phyloP scores from a whole-genome alignment of 257 asterid species.

The Scutellaria galericulata region DNA sequence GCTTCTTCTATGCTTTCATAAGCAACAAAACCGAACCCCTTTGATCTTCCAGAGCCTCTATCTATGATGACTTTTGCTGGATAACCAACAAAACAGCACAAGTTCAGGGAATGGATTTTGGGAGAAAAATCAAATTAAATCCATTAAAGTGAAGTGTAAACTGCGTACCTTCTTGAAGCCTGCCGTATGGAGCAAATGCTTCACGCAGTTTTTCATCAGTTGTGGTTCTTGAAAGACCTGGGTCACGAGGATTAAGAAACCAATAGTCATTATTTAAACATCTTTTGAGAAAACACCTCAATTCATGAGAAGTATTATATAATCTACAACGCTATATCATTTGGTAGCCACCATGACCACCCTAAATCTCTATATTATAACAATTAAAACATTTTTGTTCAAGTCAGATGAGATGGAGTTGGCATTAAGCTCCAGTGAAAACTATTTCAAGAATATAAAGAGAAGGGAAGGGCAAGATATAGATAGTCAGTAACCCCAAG shows the following conservation, averaged over 20 bases:
- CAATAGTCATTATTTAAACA: constrained; percentile 11
- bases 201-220: constrained; percentile 68
- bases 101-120: constrained; percentile 9
- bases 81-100: constrained; percentile 11
- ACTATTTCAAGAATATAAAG: background rate
- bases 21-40: constrained; percentile 88
- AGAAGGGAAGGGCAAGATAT: background rate
- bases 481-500: background rate
- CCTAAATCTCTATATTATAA: constrained; percentile 9
- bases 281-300: constrained; percentile 6
- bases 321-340: background rate
- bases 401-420: background rate
- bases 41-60: constrained; percentile 82
- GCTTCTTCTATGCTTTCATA: constrained; percentile 86
- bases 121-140: background rate
- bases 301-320: background rate
- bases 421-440: background rate
- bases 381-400: background rate
- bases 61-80: constrained; percentile 86
- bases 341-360: background rate
- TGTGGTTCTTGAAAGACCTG: constrained; percentile 88
- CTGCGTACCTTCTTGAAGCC: constrained; percentile 66
- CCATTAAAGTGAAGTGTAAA: constrained; percentile 3
- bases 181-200: constrained; percentile 84
- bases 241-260: constrained; percentile 31